Evolutionary conservation across 164 flowering plant species (phyloP).

Genomic region (Kalanchoe fedtschenkoi): DNA sequence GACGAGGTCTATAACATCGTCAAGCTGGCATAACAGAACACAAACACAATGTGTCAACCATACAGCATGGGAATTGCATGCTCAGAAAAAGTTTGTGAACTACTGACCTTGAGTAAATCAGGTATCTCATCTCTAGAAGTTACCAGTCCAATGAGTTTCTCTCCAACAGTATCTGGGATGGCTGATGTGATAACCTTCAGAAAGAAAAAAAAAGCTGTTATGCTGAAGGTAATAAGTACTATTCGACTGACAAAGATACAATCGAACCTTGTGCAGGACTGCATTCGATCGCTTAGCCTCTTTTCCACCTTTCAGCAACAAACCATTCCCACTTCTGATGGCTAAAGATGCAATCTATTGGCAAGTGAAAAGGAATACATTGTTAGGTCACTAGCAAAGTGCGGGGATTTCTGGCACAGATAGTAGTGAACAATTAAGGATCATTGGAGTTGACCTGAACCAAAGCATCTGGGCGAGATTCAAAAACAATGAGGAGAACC

Average conservation of each 20-base stretch:
- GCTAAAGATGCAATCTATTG: slow-evolving; percentile 90
- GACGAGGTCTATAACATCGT: slow-evolving; percentile 98
- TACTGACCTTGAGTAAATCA: slow-evolving; percentile 75
- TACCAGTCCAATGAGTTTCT: slow-evolving; percentile 79
- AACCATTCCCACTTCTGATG: slow-evolving; percentile 91
- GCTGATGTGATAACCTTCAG: slow-evolving; percentile 70
- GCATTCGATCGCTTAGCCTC: slow-evolving; percentile 91
- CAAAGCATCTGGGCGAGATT: slow-evolving; percentile 97
- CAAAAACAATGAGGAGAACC: slow-evolving; percentile 91
- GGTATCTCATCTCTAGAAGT: slow-evolving; percentile 96
- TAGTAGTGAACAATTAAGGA: background rate
- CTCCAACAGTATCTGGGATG: slow-evolving; percentile 72
- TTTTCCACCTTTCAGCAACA: slow-evolving; percentile 93
- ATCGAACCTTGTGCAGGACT: slow-evolving; percentile 69
- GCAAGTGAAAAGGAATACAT: background rate
- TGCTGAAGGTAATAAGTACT: background rate
- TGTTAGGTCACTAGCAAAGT: background rate
- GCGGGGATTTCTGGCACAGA: background rate
- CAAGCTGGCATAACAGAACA: slow-evolving; percentile 49
- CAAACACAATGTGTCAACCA: background rate
- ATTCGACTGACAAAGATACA: background rate
- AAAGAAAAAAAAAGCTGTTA: too few relatives aligned
- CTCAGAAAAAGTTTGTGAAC: background rate
- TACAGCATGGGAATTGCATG: background rate
- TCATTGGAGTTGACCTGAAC: slow-evolving; percentile 57